phyloP scores from a whole-genome alignment of 352 stramenopile species.

The Globisporangium alternatum region DNA sequence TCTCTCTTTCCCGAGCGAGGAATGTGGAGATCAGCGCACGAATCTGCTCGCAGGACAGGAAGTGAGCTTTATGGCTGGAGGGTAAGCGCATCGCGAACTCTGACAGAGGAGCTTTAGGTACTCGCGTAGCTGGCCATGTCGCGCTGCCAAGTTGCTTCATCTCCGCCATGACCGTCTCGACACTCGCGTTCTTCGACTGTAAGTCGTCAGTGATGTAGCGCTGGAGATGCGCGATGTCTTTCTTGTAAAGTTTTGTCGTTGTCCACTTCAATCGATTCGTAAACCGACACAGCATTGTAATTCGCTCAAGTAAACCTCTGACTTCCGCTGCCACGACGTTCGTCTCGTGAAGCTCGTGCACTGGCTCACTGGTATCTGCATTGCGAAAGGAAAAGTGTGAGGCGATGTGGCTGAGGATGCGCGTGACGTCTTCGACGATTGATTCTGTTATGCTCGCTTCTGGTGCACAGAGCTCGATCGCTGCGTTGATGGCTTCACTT shows the following conservation, averaged over 20 bases:
- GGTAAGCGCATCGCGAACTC: conserved; percentile 13
- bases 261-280: conserved; percentile 27
- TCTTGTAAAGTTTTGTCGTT: conserved; percentile 23
- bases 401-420: conserved; percentile 34
- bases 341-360: conserved; percentile 25
- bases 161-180: conserved; percentile 24
- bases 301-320: conserved; percentile 24
- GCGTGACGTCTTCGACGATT: conserved; percentile 33
- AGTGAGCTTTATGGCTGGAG: conserved; percentile 11
- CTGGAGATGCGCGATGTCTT: conserved; percentile 22
- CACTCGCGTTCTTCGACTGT: conserved; percentile 29
- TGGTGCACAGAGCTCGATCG: conserved; percentile 17
- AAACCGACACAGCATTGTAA: conserved; percentile 35
- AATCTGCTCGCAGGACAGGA: conserved; percentile 16
- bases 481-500: conserved; percentile 27
- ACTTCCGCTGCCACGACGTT: conserved; percentile 27
- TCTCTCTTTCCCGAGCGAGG: background rate
- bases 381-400: conserved; percentile 32
- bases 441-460: conserved; percentile 14
- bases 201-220: conserved; percentile 28
- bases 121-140: conserved; percentile 22
- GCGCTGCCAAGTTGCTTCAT: conserved; percentile 16
- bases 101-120: background rate
- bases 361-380: conserved; percentile 15
- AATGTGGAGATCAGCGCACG: conserved; percentile 7